Percentiles rank a stretch among this genome's conserved stretches.
phyloP scores from a whole-genome alignment of 2,329 filamentous ascomycete species.

The Pseudophaeomoniella oleicola region DNA sequence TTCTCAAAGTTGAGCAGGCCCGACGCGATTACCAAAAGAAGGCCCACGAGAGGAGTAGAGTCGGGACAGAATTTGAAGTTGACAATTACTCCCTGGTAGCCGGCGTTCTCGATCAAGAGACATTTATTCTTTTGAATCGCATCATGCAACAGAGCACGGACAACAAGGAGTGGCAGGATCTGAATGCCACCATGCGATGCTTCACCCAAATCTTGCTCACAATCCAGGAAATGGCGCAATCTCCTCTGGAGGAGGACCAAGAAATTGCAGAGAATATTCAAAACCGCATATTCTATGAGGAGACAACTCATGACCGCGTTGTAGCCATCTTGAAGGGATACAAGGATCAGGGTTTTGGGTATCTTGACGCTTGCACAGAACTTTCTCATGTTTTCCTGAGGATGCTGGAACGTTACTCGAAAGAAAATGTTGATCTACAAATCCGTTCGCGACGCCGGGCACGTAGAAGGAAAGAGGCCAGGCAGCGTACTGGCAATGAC shows the following conservation, averaged over 20 bases:
- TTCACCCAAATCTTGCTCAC: constrained; percentile 90
- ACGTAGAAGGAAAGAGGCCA: constrained; percentile 57
- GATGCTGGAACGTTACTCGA: constrained; percentile 84
- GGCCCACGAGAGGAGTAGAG: constrained; percentile 32
- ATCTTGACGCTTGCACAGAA: constrained; percentile 83
- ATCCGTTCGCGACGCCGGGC: constrained; percentile 67
- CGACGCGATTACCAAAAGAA: constrained; percentile 48
- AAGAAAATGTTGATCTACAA: constrained; percentile 88
- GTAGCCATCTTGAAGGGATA: constrained; percentile 69
- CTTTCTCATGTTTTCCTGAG: constrained; percentile 82
- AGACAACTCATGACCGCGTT: constrained; percentile 79
- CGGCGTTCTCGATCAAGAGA: constrained; percentile 83
- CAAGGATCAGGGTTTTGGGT: constrained; percentile 87
- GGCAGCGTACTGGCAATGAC: constrained; percentile 26
- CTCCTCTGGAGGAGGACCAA: constrained; percentile 76
- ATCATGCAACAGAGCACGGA: constrained; percentile 68
- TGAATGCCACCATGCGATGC: constrained; percentile 80
- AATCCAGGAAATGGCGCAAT: constrained; percentile 81
- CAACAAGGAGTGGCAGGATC: constrained; percentile 71
- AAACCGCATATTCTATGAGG: constrained; percentile 95
- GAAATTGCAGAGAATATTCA: constrained; percentile 97
- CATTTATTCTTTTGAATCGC: constrained; percentile 75
- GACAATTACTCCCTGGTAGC: constrained; percentile 80
- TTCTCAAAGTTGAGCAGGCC: constrained; percentile 68
- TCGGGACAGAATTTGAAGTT: constrained; percentile 38